Conservation (phyloP, 139 green algal species). For the Chlorella sp. region DNA sequence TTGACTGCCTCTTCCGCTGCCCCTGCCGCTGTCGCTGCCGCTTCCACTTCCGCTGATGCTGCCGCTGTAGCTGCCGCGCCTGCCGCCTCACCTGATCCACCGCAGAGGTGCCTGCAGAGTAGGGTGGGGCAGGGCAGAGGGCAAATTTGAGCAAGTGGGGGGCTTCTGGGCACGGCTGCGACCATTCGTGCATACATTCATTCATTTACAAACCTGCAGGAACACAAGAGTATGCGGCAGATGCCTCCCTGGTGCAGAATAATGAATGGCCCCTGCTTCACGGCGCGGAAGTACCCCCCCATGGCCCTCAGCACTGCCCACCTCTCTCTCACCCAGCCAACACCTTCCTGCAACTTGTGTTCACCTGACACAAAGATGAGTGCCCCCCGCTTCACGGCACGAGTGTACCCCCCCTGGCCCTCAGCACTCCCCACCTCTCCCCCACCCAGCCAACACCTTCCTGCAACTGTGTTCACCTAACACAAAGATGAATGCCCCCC, state of each 20-base stretch:
- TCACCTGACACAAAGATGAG: background rate
- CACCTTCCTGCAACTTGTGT: no score
- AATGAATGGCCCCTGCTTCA: constrained; percentile 13
- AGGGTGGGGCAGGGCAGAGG: background rate
- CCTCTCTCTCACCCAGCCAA: no score
- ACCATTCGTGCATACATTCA: background rate
- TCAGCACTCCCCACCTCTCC: no score
- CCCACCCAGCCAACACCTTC: no score
- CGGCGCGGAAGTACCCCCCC: constrained; percentile 24
- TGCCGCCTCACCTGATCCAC: constrained; percentile 25
- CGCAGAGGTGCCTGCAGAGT: constrained; percentile 24
- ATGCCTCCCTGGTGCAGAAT: background rate
- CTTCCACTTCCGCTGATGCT: no score
- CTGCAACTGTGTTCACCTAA: no score
- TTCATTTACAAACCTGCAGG: background rate
- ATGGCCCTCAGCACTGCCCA: no score
- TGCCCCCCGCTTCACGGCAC: constrained; percentile 3
- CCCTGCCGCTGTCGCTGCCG: no score
- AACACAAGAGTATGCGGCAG: no score
- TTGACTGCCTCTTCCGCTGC: no score
- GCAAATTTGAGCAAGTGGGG: background rate
- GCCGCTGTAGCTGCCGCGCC: background rate
- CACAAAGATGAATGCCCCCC: no score
- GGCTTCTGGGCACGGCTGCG: background rate
- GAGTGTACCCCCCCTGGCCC: constrained; percentile 26